Conservation (phyloP, 2,329 filamentous ascomycete species). For the Tolypocladium sp. region DNA sequence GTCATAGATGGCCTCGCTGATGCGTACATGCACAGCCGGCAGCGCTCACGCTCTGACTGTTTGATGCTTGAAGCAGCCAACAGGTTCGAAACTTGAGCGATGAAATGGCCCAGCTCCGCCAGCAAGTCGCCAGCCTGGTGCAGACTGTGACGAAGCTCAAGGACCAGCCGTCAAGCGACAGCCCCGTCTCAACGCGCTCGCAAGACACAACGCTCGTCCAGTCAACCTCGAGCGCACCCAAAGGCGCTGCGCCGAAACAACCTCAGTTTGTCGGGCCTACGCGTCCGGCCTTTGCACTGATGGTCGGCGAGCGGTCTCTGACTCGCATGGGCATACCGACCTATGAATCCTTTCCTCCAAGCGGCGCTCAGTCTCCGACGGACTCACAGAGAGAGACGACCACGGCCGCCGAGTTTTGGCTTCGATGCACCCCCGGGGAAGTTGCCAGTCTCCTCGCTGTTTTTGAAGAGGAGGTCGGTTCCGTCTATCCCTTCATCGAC, state of each 20-base stretch:
- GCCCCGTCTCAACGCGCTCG: constrained; percentile 6
- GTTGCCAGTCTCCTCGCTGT: constrained; percentile 21
- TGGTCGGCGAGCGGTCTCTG: constrained; percentile 24
- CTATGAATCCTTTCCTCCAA: constrained; percentile 14
- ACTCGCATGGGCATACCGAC: constrained; percentile 24
- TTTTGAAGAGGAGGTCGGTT: constrained; percentile 30
- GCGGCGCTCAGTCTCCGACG: constrained; percentile 11
- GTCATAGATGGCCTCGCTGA: neutral
- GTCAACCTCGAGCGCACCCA: constrained; percentile 9
- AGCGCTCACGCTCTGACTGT: neutral
- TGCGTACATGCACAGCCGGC: neutral
- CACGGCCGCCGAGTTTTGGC: constrained; percentile 13
- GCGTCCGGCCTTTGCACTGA: constrained; percentile 22
- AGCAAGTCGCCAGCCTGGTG: constrained; percentile 19
- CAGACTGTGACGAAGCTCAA: constrained; percentile 17
- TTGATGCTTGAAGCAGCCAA: neutral
- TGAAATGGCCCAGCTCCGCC: constrained; percentile 17
- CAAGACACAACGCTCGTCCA: constrained; percentile 5
- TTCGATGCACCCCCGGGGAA: constrained; percentile 13
- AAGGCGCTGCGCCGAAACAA: constrained; percentile 16
- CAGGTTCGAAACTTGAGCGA: constrained; percentile 14
- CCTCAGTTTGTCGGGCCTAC: constrained; percentile 28
- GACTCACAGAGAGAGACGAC: constrained; percentile 3
- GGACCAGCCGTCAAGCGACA: constrained; percentile 6
- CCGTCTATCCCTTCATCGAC: constrained; percentile 24